Conservation (phyloP, 2,329 filamentous ascomycete genomes). For the Aspergillus spinulosporus region DNA sequence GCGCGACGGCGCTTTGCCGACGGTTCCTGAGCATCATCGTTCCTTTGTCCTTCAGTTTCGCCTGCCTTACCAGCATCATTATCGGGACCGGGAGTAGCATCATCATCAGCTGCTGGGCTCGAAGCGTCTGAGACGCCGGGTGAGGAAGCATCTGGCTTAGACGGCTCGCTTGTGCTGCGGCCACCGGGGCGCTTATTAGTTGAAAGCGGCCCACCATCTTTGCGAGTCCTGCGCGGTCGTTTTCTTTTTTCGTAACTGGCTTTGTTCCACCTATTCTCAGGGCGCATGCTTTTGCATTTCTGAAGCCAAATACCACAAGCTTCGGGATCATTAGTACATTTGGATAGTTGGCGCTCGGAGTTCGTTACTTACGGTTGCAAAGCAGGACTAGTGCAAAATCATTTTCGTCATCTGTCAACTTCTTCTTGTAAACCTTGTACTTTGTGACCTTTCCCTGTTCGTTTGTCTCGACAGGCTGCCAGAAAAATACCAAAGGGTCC, state of each 20-base stretch:
- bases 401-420: slow-evolving; percentile 65
- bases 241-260: slow-evolving; percentile 47
- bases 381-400: slow-evolving; percentile 72
- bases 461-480: slow-evolving; percentile 67
- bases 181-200: slow-evolving; percentile 35
- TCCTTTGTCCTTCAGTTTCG: slow-evolving; percentile 32
- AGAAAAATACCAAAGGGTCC: slow-evolving; percentile 71
- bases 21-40: slow-evolving; percentile 33
- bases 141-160: slow-evolving; percentile 39
- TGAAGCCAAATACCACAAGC: slow-evolving; percentile 92
- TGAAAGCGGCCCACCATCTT: slow-evolving; percentile 36
- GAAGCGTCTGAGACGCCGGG: slow-evolving; percentile 41
- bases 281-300: slow-evolving; percentile 83
- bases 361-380: slow-evolving; percentile 74
- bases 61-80: slow-evolving; percentile 22
- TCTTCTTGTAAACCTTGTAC: slow-evolving; percentile 76
- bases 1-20: slow-evolving; percentile 47
- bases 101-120: slow-evolving; percentile 39
- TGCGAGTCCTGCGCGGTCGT: slow-evolving; percentile 38
- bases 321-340: slow-evolving; percentile 31
- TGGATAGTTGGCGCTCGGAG: neutral
- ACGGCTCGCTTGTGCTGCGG: slow-evolving; percentile 32
- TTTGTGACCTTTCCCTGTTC: slow-evolving; percentile 61
- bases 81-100: slow-evolving; percentile 35
- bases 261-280: slow-evolving; percentile 78